These are phyloP conservation scores for Solanum aculeatissimum DNA, from an alignment of 305 asterid species.

Conservation along the genomic window DNA sequence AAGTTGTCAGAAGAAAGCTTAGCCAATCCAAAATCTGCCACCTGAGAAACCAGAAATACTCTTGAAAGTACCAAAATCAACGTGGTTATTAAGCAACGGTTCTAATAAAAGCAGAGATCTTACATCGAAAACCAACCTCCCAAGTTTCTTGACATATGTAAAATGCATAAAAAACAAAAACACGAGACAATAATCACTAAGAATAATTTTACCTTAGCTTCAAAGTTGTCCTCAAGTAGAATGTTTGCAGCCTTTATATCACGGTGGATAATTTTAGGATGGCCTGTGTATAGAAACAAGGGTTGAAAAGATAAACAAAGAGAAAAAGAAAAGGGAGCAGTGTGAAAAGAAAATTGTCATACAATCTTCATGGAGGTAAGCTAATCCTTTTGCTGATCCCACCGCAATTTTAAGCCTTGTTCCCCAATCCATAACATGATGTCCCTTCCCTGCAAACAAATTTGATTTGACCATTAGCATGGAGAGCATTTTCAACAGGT, in stretches of 20 bases:
- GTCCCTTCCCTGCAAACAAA: slow-evolving; percentile 38
- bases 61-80: neutral
- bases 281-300: slow-evolving; percentile 29
- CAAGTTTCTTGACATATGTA: neutral
- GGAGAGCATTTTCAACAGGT: neutral
- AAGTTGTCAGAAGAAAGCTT: slow-evolving; percentile 47
- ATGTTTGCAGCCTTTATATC: slow-evolving; percentile 83
- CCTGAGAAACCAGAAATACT: slow-evolving; percentile 23
- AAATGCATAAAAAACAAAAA: neutral
- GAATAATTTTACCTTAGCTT: slow-evolving; percentile 50
- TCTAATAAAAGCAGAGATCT: neutral
- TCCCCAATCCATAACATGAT: slow-evolving; percentile 57
- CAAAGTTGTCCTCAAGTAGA: slow-evolving; percentile 54
- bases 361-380: slow-evolving; percentile 82
- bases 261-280: slow-evolving; percentile 71
- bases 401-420: slow-evolving; percentile 51
- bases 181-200: neutral
- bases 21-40: slow-evolving; percentile 82
- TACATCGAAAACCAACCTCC: neutral
- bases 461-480: neutral
- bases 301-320: neutral
- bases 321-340: neutral
- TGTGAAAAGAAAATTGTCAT: neutral
- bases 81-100: neutral
- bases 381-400: slow-evolving; percentile 73